Conservation (phyloP, 2,329 filamentous ascomycete genomes). For the Aspergillus oerlinghausenensis region DNA sequence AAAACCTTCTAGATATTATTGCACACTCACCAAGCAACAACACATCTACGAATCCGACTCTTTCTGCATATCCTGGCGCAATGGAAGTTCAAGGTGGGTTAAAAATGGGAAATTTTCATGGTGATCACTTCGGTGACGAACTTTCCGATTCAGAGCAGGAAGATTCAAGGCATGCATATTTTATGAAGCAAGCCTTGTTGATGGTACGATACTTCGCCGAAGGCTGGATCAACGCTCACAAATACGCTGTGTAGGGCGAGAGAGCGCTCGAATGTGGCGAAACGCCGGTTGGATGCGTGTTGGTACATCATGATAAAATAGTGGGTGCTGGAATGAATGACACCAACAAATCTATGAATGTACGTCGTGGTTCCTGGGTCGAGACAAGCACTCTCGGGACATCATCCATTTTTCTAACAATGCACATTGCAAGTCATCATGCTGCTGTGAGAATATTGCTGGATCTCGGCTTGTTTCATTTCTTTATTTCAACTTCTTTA, state of each 20-base stretch:
- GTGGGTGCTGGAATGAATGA: slow-evolving; percentile 95
- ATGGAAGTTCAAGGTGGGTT: neutral
- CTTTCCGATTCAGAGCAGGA: slow-evolving; percentile 7
- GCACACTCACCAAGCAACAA: neutral
- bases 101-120: neutral
- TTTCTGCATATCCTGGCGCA: neutral
- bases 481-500: neutral
- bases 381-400: neutral
- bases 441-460: neutral
- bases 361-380: slow-evolving; percentile 26
- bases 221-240: slow-evolving; percentile 1
- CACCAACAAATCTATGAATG: slow-evolving; percentile 78
- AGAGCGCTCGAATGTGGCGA: slow-evolving; percentile 81
- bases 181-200: slow-evolving; percentile 79
- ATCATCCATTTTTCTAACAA: neutral
- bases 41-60: neutral
- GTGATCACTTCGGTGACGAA: neutral
- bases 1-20: neutral
- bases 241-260: slow-evolving; percentile 58
- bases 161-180: slow-evolving; percentile 48
- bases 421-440: neutral
- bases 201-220: slow-evolving; percentile 57
- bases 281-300: slow-evolving; percentile 93
- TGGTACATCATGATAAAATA: slow-evolving; percentile 73
- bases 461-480: neutral